phyloP scores from a whole-genome alignment of 202 grass and related monocot genomes.

The Dendrocalamus latiflorus region DNA sequence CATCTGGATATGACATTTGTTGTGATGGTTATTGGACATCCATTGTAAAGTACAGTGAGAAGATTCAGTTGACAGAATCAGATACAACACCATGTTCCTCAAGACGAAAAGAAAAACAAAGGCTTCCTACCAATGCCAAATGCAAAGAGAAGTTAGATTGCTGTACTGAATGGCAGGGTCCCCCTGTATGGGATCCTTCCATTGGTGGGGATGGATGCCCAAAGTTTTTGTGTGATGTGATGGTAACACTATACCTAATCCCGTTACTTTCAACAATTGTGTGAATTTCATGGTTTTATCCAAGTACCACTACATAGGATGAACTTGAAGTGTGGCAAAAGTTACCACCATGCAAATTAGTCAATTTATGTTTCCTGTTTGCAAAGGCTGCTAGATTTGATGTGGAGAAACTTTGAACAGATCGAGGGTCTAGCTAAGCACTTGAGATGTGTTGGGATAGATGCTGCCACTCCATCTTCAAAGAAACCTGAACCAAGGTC shows the following conservation, averaged over 20 bases:
- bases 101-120: slow-evolving; percentile 58
- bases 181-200: slow-evolving; percentile 71
- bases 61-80: slow-evolving; percentile 64
- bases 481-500: slow-evolving; percentile 89
- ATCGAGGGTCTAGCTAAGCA: slow-evolving; percentile 92
- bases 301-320: background rate
- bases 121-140: slow-evolving; percentile 26
- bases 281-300: slow-evolving; percentile 1
- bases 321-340: background rate
- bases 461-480: slow-evolving; percentile 71
- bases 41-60: slow-evolving; percentile 51
- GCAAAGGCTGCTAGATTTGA: slow-evolving; percentile 9
- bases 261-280: background rate
- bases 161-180: slow-evolving; percentile 67
- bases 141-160: slow-evolving; percentile 42
- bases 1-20: slow-evolving; percentile 14
- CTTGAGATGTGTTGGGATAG: slow-evolving; percentile 90
- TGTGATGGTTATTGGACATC: slow-evolving; percentile 29
- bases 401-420: slow-evolving; percentile 35
- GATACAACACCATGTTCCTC: slow-evolving; percentile 48
- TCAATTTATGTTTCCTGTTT: slow-evolving; percentile 12
- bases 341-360: background rate
- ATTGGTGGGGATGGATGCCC: slow-evolving; percentile 70
- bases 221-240: slow-evolving; percentile 93
- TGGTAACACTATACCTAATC: slow-evolving; percentile 50